Evolutionary conservation across 169 alveolate species (phyloP).

Genomic region (Plasmodium relictum): DNA sequence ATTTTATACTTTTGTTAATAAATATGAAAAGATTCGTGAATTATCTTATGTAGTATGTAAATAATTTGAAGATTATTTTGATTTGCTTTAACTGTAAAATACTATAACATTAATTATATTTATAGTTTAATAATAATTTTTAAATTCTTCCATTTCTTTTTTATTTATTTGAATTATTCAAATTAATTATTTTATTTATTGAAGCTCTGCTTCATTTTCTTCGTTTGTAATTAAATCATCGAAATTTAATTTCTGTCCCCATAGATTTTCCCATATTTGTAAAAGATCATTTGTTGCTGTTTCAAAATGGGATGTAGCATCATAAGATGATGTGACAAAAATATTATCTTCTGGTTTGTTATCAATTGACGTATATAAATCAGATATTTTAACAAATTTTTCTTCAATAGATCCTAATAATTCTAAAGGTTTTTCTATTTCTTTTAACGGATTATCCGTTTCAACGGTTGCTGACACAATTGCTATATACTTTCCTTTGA

Average conservation of each 20-base stretch:
- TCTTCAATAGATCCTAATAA: constrained; percentile 95
- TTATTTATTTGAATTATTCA: no score
- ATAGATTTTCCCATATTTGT: constrained; percentile 84
- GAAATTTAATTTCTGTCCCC: constrained; percentile 71
- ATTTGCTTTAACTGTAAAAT: no score
- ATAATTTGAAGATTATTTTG: no score
- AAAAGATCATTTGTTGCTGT: constrained; percentile 96
- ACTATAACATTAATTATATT: no score
- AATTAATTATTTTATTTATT: no score
- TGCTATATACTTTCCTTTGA: constrained; percentile 96
- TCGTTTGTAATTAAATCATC: constrained; percentile 56
- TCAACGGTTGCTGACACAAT: constrained; percentile 97
- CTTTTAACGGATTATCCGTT: constrained; percentile 94
- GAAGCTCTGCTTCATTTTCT: constrained; percentile 15
- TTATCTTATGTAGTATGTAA: no score
- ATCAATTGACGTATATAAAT: constrained; percentile 92
- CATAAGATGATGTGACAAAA: constrained; percentile 95
- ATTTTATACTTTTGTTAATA: no score
- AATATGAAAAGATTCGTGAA: no score
- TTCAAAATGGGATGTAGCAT: constrained; percentile 98
- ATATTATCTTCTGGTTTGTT: constrained; percentile 91
- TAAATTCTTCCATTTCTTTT: no score
- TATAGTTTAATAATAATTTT: background rate
- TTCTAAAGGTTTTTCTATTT: constrained; percentile 95
- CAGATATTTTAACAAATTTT: constrained; percentile 92